Conservation (phyloP, 1,284 basidiomycete genomes). For the Butyriboletus appendiculatus region DNA sequence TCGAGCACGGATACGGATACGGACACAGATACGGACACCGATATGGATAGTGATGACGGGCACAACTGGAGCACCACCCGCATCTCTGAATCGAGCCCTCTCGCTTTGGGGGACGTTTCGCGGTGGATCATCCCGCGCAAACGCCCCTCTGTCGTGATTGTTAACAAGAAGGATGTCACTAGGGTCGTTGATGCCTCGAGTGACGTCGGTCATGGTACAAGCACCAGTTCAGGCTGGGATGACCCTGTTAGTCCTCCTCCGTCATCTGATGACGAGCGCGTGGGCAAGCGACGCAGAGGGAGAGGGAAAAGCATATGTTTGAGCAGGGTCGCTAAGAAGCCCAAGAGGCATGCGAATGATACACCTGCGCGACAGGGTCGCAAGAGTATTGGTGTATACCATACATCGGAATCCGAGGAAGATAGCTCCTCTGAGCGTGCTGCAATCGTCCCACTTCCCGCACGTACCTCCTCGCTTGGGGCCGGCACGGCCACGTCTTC, state of each 20-base stretch:
- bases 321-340: constrained; percentile 9
- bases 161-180: background rate
- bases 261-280: constrained; percentile 7
- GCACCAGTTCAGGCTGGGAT: background rate
- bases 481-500: background rate
- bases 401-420: background rate
- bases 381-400: background rate
- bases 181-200: background rate
- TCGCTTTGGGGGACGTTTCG: background rate
- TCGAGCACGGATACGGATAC: constrained; percentile 18
- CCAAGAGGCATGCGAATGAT: constrained; percentile 14
- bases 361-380: constrained; percentile 6
- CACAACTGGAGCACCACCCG: constrained; percentile 11
- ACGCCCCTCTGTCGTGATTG: constrained; percentile 19
- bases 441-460: background rate
- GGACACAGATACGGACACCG: constrained; percentile 20
- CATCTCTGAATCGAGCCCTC: constrained; percentile 12
- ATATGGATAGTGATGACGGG: constrained; percentile 13
- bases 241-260: background rate
- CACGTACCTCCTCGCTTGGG: background rate
- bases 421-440: background rate
- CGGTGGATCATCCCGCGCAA: constrained; percentile 28
- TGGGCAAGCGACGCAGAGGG: constrained; percentile 19
- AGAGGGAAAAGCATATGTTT: background rate
- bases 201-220: background rate